Evolutionary conservation across 176 grass and related monocot genomes (phyloP).

Genomic region (Saccharum spontaneum): DNA sequence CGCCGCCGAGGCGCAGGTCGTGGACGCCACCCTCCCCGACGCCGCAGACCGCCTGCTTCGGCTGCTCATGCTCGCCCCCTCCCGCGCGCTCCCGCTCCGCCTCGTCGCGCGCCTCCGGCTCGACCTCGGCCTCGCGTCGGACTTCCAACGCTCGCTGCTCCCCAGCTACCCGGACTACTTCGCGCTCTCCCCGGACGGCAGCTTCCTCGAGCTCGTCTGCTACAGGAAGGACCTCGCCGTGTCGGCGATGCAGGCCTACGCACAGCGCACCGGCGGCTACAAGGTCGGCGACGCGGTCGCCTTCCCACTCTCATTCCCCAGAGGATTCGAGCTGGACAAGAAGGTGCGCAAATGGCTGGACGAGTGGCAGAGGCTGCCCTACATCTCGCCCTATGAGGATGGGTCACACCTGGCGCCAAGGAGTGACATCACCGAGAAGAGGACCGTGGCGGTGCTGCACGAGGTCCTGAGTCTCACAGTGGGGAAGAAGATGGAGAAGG

Average conservation of each 20-base stretch:
- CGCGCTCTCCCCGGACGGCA: conserved; percentile 47
- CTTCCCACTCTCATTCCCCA: conserved; percentile 69
- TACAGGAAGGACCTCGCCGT: conserved; percentile 79
- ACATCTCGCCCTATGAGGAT: conserved; percentile 84
- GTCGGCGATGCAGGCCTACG: conserved; percentile 70
- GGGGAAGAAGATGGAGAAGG: conserved; percentile 90
- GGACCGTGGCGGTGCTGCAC: conserved; percentile 72
- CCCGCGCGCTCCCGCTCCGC: conserved; percentile 59
- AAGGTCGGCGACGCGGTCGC: conserved; percentile 65
- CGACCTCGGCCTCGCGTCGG: conserved; percentile 74
- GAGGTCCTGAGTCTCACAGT: conserved; percentile 70
- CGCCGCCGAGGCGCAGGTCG: conserved; percentile 47
- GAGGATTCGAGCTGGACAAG: conserved; percentile 74
- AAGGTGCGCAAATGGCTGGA: conserved; percentile 86
- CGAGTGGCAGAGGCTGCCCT: conserved; percentile 82
- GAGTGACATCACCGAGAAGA: conserved; percentile 84
- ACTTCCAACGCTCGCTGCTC: conserved; percentile 69
- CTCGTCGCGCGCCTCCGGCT: conserved; percentile 66
- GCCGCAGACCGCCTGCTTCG: conserved; percentile 72
- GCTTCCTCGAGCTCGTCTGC: conserved; percentile 83
- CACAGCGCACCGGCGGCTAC: conserved; percentile 69
- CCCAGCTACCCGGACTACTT: conserved; percentile 86
- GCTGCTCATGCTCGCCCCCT: conserved; percentile 75
- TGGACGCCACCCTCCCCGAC: conserved; percentile 43
- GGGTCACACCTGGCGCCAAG: conserved; percentile 57